Percentiles rank a stretch among this genome's conserved stretches.
phyloP scores from a whole-genome alignment of 208 protist species.

The Trypanosoma boissoni region DNA sequence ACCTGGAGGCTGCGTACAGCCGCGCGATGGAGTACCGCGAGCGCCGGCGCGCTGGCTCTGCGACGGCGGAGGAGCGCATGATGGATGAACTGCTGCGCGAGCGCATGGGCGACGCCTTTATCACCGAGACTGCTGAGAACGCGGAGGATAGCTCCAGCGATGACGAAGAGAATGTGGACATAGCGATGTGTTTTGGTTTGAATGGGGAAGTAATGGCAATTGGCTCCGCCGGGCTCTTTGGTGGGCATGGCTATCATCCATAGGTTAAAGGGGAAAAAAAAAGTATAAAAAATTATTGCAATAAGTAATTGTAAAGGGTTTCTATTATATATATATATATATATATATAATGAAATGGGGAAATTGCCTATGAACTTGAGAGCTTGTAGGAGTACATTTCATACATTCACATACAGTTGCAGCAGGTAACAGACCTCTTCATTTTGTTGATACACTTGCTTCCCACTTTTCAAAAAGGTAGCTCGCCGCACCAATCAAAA shows the following conservation, averaged over 20 bases:
- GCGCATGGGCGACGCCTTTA: slow-evolving; percentile 35
- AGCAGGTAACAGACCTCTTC: no score
- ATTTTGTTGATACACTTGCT: no score
- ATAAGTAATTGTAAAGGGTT: background rate
- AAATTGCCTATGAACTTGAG: no score
- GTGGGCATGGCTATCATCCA: slow-evolving; percentile 71
- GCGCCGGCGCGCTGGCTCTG: slow-evolving; percentile 6
- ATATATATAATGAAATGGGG: no score
- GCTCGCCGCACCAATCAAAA: no score
- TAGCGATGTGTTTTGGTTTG: slow-evolving; percentile 76
- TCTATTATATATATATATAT: background rate
- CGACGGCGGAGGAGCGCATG: slow-evolving; percentile 41
- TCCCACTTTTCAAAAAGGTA: no score
- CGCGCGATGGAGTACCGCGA: slow-evolving; percentile 25
- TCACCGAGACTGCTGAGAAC: slow-evolving; percentile 18
- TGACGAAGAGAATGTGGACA: slow-evolving; percentile 42
- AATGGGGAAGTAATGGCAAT: slow-evolving; percentile 65
- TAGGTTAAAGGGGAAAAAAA: slow-evolving; percentile 12
- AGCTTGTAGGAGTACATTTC: no score
- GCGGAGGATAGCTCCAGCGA: slow-evolving; percentile 15
- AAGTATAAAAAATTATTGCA: slow-evolving; percentile 7
- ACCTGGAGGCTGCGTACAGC: slow-evolving; percentile 67
- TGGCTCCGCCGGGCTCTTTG: slow-evolving; percentile 60
- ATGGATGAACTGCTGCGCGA: slow-evolving; percentile 67
- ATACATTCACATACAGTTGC: no score